phyloP scores from a whole-genome alignment of 2,329 filamentous ascomycete species.

The Aspergillus japonicus region DNA sequence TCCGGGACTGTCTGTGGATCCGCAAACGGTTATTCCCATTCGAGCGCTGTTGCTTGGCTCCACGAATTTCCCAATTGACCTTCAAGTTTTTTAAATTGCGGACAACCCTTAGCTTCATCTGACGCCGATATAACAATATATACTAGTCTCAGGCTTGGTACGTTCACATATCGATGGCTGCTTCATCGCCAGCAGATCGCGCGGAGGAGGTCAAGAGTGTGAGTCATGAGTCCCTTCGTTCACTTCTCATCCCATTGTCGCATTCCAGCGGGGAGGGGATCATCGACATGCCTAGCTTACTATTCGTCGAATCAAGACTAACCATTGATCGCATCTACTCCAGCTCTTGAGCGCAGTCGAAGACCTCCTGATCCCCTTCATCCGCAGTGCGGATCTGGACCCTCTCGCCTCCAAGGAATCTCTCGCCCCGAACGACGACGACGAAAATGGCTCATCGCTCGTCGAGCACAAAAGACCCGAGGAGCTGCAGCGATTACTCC shows the following conservation, averaged over 20 bases:
- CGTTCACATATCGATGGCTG: constrained; percentile 24
- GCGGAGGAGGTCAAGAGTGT: constrained; percentile 45
- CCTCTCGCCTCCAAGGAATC: constrained; percentile 8
- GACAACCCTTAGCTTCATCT: not conserved
- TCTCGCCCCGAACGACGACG: constrained; percentile 14
- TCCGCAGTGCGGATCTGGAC: constrained; percentile 43
- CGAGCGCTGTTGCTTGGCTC: not conserved
- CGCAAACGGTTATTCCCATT: not conserved
- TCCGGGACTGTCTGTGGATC: constrained; percentile 2
- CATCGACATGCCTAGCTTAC: not conserved
- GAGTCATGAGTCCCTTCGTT: constrained; percentile 24
- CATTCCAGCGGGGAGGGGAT: not conserved
- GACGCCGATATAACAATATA: not conserved
- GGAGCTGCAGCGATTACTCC: constrained; percentile 56
- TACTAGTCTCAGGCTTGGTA: not conserved
- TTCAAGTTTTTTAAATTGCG: not conserved
- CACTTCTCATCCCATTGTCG: not conserved
- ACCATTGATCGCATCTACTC: not conserved
- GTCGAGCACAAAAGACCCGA: constrained; percentile 63
- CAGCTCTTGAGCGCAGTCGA: constrained; percentile 44
- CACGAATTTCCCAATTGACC: not conserved
- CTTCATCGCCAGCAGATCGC: constrained; percentile 25
- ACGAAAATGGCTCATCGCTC: constrained; percentile 53
- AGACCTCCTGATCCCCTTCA: constrained; percentile 46
- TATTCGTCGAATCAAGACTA: not conserved